Evolutionary conservation across 768 basidiomycete species (phyloP).

Genomic region (Kwoniella dejecticola): DNA sequence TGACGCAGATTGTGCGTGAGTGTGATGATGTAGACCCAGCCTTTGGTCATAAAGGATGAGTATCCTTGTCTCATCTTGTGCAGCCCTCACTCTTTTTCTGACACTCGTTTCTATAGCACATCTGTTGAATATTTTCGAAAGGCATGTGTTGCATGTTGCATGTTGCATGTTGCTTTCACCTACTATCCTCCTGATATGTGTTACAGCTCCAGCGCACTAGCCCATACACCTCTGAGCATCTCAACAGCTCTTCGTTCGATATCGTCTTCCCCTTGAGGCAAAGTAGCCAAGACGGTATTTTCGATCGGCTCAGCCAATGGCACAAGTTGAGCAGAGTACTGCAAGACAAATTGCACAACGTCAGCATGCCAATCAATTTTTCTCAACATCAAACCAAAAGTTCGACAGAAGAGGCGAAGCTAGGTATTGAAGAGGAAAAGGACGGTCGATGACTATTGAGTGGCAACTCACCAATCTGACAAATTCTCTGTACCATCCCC

Average conservation of each 20-base stretch:
- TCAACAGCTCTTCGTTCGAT: conserved; percentile 34
- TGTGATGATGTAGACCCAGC: no score
- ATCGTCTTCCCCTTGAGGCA: conserved; percentile 7
- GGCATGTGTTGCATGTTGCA: no score
- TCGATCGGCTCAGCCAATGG: conserved; percentile 30
- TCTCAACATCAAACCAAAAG: no score
- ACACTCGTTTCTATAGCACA: no score
- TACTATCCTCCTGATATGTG: no score
- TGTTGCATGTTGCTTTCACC: no score
- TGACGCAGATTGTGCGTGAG: no score
- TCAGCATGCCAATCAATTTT: background rate
- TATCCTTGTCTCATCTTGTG: no score
- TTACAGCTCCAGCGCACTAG: conserved; percentile 2
- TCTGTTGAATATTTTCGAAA: no score
- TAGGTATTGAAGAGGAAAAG: background rate
- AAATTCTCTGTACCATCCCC: conserved; percentile 53
- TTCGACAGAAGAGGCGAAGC: background rate
- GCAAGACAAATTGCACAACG: background rate
- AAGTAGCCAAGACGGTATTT: conserved; percentile 16
- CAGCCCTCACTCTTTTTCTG: no score
- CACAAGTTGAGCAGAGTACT: conserved; percentile 34
- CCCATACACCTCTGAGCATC: conserved; percentile 40
- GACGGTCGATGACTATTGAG: background rate
- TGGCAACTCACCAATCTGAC: conserved; percentile 40
- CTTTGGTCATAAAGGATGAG: no score